Percentiles rank a stretch among this genome's conserved stretches.
Conservation (phyloP, 805 yeast genomes). For the Lipomyces lipofer region DNA sequence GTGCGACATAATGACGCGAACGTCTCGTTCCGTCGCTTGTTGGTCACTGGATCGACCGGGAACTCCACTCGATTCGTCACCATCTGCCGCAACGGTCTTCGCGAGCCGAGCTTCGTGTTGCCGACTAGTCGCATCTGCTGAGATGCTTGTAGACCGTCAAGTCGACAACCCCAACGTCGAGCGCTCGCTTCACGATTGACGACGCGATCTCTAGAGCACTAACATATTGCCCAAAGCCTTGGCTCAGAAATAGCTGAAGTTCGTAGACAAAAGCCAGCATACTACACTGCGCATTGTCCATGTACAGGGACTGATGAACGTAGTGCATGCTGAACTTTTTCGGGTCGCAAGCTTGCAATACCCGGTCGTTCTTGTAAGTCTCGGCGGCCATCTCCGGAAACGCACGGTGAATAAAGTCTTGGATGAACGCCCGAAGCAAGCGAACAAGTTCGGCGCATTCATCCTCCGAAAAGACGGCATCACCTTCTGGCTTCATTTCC, state of each 20-base stretch:
- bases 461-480: neutral
- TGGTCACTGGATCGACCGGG: neutral
- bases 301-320: neutral
- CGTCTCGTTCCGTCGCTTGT: neutral
- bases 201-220: neutral
- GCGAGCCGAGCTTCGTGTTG: conserved; percentile 5
- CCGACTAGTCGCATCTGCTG: conserved; percentile 1
- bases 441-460: neutral
- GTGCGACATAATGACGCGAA: neutral
- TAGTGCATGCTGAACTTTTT: neutral
- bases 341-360: neutral
- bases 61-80: neutral
- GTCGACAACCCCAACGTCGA: neutral
- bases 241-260: neutral
- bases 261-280: neutral
- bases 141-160: neutral
- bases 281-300: neutral
- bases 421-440: too few relatives aligned
- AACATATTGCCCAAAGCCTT: neutral
- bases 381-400: too few relatives aligned
- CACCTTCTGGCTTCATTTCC: neutral
- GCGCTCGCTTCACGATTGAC: too few relatives aligned
- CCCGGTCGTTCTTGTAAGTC: too few relatives aligned
- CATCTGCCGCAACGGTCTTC: neutral
- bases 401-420: too few relatives aligned